Evolutionary conservation across 768 basidiomycete species (phyloP), one percentile per base, ranked within the genome.

Genomic region (Leccinum subtestaceum): DNA sequence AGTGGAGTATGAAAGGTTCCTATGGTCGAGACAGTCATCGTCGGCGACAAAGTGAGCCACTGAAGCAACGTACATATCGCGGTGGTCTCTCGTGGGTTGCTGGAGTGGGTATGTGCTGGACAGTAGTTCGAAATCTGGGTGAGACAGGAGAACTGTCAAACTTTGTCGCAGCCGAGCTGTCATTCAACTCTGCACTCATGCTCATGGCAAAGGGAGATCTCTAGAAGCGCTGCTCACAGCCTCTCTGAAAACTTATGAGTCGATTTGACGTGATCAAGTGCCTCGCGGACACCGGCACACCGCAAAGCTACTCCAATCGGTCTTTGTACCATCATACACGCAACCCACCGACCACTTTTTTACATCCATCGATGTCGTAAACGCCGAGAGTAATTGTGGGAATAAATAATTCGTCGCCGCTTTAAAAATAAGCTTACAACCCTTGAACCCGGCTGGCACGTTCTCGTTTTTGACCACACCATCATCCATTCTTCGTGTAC

Each of bases 91-190:
- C 67, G 15, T 67, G 65, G 31, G 62, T 55, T 10, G 69, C 75
- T 13, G 78, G 77, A 2, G 80, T 72, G 13, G 84, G 84, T 63
- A 85, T 83, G 27, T 79, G 69, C 53, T 83, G 75, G 2, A 78
- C 76, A 2, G 80, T 78, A 48, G 78, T 78, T 57, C 74, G 76
- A 64, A 78, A 80, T 59, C 73, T 72, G 53, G 72, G 69, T 1
- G 76, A 77, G 25, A 59, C 57, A 5, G 65, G 66, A 29, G 57
- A 52, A 23, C 17, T 19, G n/a, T 21, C 48, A 9, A 52, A 46
- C 17, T 51, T 2, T 11, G 31, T 9, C 43, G 53, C 49, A 12
- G 27, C 53, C 2, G 56, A 43, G 3, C 10, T 23, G 11, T 43
- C 43, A 11, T 40, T 40, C 25, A 25, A 4, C 12, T 34, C 13